phyloP scores from a whole-genome alignment of 345 rosid species.

The Conringia planisiliqua region DNA sequence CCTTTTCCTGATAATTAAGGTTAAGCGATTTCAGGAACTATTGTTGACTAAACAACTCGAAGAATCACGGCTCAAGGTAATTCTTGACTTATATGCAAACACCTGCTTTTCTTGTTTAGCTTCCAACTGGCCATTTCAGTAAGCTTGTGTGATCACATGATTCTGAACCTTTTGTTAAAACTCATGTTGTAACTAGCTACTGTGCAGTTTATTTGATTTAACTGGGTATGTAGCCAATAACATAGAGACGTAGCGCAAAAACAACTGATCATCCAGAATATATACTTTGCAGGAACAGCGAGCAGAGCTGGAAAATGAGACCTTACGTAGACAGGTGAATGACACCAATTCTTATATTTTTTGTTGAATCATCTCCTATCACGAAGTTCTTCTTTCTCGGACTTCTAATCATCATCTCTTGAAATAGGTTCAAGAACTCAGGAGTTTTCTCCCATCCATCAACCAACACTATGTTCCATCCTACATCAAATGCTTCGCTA shows the following conservation, averaged over 20 bases:
- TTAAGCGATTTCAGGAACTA: constrained; percentile 58
- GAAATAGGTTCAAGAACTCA: constrained; percentile 72
- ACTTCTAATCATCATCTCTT: constrained; percentile 10
- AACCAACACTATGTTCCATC: constrained; percentile 39
- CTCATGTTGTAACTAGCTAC: background rate
- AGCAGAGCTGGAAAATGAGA: constrained; percentile 80
- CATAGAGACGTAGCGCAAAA: background rate
- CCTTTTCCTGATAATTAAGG: constrained; percentile 5
- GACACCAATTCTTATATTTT: constrained; percentile 3
- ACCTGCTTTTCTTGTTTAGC: constrained; percentile 11
- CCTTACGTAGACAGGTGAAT: constrained; percentile 79
- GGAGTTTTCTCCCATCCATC: constrained; percentile 56
- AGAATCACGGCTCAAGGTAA: constrained; percentile 79
- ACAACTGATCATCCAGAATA: background rate
- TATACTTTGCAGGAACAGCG: constrained; percentile 59
- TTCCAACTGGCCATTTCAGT: background rate
- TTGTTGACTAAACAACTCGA: constrained; percentile 68
- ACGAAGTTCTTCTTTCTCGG: background rate
- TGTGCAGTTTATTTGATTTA: background rate
- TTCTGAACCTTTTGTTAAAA: background rate
- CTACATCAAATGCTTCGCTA: constrained; percentile 53
- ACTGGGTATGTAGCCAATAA: background rate
- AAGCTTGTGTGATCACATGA: constrained; percentile 7
- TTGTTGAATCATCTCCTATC: background rate
- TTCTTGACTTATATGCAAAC: background rate